Evolutionary conservation across 306 rosid species (phyloP).

Genomic region (Glycine tomentella): DNA sequence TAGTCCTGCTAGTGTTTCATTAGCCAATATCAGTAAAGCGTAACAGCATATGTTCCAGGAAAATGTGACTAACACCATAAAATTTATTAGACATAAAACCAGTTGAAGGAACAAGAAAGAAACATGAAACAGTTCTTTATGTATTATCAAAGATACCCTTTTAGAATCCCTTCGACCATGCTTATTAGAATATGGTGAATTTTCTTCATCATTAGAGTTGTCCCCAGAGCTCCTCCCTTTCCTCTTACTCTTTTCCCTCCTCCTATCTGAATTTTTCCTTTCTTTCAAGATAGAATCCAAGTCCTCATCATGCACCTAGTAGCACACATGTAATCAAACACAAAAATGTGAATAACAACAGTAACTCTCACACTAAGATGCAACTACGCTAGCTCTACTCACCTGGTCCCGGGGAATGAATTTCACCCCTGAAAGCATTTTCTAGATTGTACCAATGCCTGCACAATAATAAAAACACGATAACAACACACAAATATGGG

Average conservation of each 20-base stretch:
- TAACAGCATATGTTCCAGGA: too few species aligned
- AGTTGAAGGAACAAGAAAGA: too few species aligned
- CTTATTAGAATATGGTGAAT: too few species aligned
- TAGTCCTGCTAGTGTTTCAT: too few species aligned
- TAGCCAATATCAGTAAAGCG: too few species aligned
- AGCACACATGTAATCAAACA: not conserved
- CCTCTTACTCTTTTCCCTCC: constrained; percentile 49
- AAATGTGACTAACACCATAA: too few species aligned
- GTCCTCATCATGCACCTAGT: constrained; percentile 50
- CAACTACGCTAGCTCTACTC: constrained; percentile 10
- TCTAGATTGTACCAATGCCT: constrained; percentile 27
- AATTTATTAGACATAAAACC: too few species aligned
- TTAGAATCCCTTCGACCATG: too few species aligned
- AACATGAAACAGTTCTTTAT: too few species aligned
- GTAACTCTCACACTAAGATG: constrained; percentile 13
- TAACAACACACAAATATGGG: not conserved
- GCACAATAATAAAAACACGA: not conserved
- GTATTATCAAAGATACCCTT: too few species aligned
- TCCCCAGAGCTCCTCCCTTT: constrained; percentile 56
- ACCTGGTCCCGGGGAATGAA: constrained; percentile 60
- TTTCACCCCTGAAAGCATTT: constrained; percentile 59
- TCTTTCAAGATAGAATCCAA: constrained; percentile 47
- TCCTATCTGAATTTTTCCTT: constrained; percentile 51
- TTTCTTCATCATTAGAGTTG: constrained; percentile 60
- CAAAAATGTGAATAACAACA: not conserved